Evolutionary conservation across 768 basidiomycete genomes (phyloP).

Genomic region (Mycena crocata): DNA sequence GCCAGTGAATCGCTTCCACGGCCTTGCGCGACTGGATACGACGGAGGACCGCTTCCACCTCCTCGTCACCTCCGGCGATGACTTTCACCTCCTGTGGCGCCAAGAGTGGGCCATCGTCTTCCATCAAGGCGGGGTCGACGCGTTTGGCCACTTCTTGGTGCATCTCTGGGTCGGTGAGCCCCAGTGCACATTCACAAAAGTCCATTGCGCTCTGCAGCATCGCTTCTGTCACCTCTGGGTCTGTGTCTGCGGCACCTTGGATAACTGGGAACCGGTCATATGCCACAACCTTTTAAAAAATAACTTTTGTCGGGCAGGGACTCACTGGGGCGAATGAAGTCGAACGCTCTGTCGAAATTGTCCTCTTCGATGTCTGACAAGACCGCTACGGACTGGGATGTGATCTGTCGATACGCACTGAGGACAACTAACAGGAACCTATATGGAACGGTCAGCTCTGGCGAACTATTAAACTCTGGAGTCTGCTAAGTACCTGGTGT

Average conservation of each 20-base stretch:
- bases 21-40: background rate
- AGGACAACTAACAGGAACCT: constrained; percentile 62
- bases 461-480: too few relatives aligned
- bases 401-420: constrained; percentile 62
- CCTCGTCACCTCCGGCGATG: background rate
- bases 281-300: background rate
- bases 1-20: background rate
- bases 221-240: background rate
- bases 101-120: background rate
- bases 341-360: constrained; percentile 62
- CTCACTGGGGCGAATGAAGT: constrained; percentile 50
- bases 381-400: constrained; percentile 49
- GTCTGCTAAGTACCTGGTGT: constrained; percentile 50
- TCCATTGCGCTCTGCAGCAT: constrained; percentile 7
- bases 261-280: background rate
- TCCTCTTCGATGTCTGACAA: constrained; percentile 58
- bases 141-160: background rate
- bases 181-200: constrained; percentile 1
- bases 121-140: background rate
- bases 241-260: constrained; percentile 4
- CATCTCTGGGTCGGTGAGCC: background rate
- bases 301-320: too few relatives aligned
- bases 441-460: too few relatives aligned
- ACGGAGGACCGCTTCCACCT: background rate
- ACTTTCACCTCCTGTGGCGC: background rate